Base-by-base conservation (phyloP, 495 filamentous ascomycete species). In the Cercophora newfieldiana region DNA sequence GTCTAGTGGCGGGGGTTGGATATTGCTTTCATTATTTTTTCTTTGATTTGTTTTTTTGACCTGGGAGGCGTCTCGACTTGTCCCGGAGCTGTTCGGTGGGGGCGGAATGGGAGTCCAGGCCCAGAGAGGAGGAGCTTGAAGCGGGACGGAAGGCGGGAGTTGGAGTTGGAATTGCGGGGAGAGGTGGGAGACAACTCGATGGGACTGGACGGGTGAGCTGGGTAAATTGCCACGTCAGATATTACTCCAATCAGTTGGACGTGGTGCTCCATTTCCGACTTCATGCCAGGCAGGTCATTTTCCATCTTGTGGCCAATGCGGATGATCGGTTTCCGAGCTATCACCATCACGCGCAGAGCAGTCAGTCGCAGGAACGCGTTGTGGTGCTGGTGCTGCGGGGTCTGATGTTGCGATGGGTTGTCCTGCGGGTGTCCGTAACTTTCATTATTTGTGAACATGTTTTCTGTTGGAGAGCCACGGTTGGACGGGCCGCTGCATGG, bases 161-260 rank as follows among this genome's bases (percentile, higher is more conserved):
- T 5, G 26, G 55, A 18, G 7, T 47, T 26, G 8, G 26, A 53
- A 58, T 59, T 58, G 62, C 28, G 51, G 51, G 51, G n/a, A 55
- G 26, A 12, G 31, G 25, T 47, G 25, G 37, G 61, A 21, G 53
- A 22, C 29, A 44, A 21, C 54, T 59, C 44, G 24, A 53, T 26
- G 48, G 31, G 66, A 59, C 25, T 59, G 64, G 37, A 28, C 51
- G 48, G 56, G 22, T 61, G 66, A 54, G 31, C 28, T 69, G 69
- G 69, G 55, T 71, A 71, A 71, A 71, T 59, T 71, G 69, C 69
- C 69, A 68, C 66, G 66, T 68, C 69, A 69, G 68, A 64, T 63
- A 59, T 59, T 58, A 33, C 48, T 56, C 65, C 65, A 60, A 66
- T 66, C 61, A 64, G 8, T 44, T 18, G 10, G 7, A n/a, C 12